Evolutionary conservation across 306 rosid species (phyloP).

Genomic region (Lathyrus tuberosus): DNA sequence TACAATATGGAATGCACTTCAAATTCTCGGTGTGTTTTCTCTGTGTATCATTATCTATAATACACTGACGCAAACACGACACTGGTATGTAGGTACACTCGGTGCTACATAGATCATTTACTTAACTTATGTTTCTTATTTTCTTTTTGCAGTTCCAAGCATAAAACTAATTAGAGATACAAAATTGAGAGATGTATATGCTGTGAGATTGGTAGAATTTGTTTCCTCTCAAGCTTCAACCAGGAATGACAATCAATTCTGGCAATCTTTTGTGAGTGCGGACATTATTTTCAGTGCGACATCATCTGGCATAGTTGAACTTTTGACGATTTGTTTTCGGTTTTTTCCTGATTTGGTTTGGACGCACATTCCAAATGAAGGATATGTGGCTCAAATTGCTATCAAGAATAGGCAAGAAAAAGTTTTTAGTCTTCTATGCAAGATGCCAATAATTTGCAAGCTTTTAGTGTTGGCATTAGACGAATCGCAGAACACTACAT

Average conservation of each 20-base stretch:
- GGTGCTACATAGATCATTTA: conserved; percentile 1
- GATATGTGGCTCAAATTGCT: conserved; percentile 43
- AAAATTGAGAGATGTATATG: conserved; percentile 48
- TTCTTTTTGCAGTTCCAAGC: conserved; percentile 53
- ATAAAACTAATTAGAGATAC: conserved; percentile 46
- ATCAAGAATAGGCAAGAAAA: conserved; percentile 52
- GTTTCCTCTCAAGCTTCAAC: conserved; percentile 40
- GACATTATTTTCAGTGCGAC: conserved; percentile 36
- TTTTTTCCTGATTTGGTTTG: conserved; percentile 56
- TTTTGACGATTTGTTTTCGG: conserved; percentile 43
- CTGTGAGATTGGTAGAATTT: conserved; percentile 45
- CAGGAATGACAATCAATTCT: conserved; percentile 22
- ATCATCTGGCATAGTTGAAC: conserved; percentile 54
- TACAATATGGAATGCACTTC: conserved; percentile 39
- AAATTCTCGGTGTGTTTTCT: conserved; percentile 37
- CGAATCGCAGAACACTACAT: conserved; percentile 47
- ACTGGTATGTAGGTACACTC: background rate
- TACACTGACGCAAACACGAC: background rate
- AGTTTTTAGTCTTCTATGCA: conserved; percentile 44
- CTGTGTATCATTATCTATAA: conserved; percentile 6
- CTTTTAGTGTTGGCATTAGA: conserved; percentile 30
- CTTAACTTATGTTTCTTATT: conserved; percentile 11
- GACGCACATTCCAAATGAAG: conserved; percentile 40
- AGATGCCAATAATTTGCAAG: conserved; percentile 46
- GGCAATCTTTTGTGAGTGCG: conserved; percentile 39